Evolutionary conservation across 2,329 filamentous ascomycete genomes (phyloP), one percentile per base, ranked within the genome.

Genomic region (Colletotrichum siamense): DNA sequence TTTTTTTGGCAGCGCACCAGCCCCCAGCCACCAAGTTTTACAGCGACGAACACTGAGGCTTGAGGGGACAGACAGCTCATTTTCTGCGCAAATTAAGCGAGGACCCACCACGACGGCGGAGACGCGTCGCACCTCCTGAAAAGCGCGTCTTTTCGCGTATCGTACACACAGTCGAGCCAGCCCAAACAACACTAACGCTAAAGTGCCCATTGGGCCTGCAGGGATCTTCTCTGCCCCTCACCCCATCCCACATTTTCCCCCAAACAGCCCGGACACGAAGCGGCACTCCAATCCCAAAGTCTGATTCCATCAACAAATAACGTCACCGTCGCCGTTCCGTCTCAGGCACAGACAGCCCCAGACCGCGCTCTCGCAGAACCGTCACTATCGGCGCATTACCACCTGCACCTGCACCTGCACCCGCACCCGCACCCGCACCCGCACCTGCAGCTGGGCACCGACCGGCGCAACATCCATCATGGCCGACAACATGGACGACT

Each of bases 401-500:
- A 34, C n/a, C n/a, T 15, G 61, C 13, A 39, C 44, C 44, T 3
- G 44, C 44, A 49, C 44, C 44, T 10, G 44, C 44, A 49, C n/a
- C 44, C 10, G 44, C 44, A 71, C 44, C 44, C 6, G 44, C 44
- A 49, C 44, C 44, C n/a, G 44, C 44, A 49, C n/a, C 44, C 10
- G 44, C 44, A 71, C 16, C 44, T 72, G 62, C 32, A 59, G 63
- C 68, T 32, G 44, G 44, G 44, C 28, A n/a, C 57, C 57, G n/a
- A 61, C 30, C 52, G n/a, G 18, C 28, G 44, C 26, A 62, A 22
- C 44, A 52, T 22, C 44, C 79, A 80, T 74, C 76, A 90, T 90
- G 88, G 83, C 86, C 44, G 87, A 88, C 81, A 81, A 86, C 69
- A 82, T 82, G 61, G 85, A 88, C 75, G 84, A 87, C 78, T 89